Conservation (phyloP, 2,329 filamentous ascomycete species). For the Triangularia verruculosa region DNA sequence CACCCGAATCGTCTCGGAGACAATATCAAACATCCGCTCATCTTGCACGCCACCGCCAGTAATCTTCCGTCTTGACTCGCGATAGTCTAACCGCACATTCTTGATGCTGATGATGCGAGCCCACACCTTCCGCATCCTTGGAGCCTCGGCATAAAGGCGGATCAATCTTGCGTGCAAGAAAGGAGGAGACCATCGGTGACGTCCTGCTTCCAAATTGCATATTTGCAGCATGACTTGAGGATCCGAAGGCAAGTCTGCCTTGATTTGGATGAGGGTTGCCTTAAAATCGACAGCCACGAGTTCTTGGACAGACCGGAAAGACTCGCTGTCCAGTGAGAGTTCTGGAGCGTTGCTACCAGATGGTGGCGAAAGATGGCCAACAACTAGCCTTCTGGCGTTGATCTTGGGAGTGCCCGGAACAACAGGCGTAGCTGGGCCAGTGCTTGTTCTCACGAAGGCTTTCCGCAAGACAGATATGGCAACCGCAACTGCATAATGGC, state of each 20-base stretch:
- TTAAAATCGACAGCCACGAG: constrained; percentile 80
- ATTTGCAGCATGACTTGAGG: constrained; percentile 90
- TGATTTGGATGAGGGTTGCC: constrained; percentile 78
- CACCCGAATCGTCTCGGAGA: constrained; percentile 79
- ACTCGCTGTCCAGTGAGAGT: constrained; percentile 34
- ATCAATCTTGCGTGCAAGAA: constrained; percentile 75
- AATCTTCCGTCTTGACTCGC: constrained; percentile 70
- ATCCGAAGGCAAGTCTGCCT: constrained; percentile 82
- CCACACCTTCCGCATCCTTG: constrained; percentile 80
- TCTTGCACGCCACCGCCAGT: constrained; percentile 57
- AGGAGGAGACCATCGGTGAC: constrained; percentile 82
- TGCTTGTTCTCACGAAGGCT: constrained; percentile 58
- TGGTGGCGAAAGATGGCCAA: constrained; percentile 27
- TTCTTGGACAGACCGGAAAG: constrained; percentile 49
- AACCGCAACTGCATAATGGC: constrained; percentile 85
- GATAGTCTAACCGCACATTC: constrained; percentile 72
- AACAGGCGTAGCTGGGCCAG: constrained; percentile 33
- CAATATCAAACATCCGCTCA: constrained; percentile 80
- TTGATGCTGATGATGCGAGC: constrained; percentile 83
- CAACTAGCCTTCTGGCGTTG: constrained; percentile 23
- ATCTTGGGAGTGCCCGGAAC: constrained; percentile 4
- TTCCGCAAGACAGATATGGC: constrained; percentile 72
- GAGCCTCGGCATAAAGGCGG: constrained; percentile 83
- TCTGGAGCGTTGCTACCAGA: constrained; percentile 29
- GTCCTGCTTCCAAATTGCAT: constrained; percentile 76